These are phyloP conservation scores for Maudiozyma humilis DNA, from an alignment of 1,139 yeast species.

Conservation along the genomic window DNA sequence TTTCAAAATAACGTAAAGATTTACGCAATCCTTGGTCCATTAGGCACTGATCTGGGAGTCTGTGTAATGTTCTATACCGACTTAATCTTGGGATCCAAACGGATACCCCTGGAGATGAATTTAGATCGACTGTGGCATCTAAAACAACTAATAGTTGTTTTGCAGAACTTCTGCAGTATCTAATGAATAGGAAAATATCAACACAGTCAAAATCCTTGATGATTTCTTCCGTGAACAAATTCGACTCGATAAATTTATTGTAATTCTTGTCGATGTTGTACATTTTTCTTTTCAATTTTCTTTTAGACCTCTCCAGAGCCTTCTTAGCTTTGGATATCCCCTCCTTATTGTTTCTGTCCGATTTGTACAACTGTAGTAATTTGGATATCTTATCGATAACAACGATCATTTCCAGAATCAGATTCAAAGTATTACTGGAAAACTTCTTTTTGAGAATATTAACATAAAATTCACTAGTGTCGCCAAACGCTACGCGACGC, in stretches of 20 bases:
- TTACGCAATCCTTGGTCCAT: constrained; percentile 42
- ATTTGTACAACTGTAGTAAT: constrained; percentile 14
- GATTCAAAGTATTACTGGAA: constrained; percentile 24
- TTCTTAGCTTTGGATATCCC: constrained; percentile 8
- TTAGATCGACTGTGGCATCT: constrained; percentile 16
- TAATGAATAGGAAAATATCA: constrained; percentile 32
- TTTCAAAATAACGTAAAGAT: constrained; percentile 37
- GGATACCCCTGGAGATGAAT: constrained; percentile 29
- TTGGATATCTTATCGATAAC: constrained; percentile 23
- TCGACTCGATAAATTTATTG: constrained; percentile 31
- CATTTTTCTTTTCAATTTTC: constrained; percentile 24
- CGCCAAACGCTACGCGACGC: neutral
- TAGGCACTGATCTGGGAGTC: constrained; percentile 37
- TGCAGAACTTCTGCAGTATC: constrained; percentile 35
- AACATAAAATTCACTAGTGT: neutral
- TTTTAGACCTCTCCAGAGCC: constrained; percentile 13
- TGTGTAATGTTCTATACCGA: constrained; percentile 34
- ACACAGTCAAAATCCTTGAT: constrained; percentile 31
- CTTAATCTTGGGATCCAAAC: constrained; percentile 36
- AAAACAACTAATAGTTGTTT: constrained; percentile 26
- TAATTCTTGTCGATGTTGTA: constrained; percentile 31
- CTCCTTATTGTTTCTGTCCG: constrained; percentile 5
- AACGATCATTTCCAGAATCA: constrained; percentile 30
- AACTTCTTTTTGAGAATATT: constrained; percentile 31
- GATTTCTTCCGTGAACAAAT: constrained; percentile 31